These are phyloP conservation scores for Pseudonitzschia pungens DNA, from an alignment of 108 stramenopile species.

Conservation along the genomic window DNA sequence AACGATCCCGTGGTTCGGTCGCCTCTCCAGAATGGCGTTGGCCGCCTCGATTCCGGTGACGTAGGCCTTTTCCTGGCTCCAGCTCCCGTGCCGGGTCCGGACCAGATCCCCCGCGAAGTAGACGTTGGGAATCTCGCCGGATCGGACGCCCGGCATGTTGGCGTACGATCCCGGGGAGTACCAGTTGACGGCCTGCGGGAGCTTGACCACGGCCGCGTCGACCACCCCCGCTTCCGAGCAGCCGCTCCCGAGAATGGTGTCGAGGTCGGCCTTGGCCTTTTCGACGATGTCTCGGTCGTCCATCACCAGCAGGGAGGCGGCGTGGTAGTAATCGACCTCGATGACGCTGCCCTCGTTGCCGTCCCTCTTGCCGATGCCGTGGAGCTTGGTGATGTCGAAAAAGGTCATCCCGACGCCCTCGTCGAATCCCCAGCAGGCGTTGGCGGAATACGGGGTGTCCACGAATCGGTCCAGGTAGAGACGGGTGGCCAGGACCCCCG, in stretches of 20 bases:
- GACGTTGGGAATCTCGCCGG: slow-evolving; percentile 51
- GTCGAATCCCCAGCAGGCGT: slow-evolving; percentile 89
- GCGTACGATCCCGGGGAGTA: slow-evolving; percentile 68
- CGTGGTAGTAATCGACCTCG: slow-evolving; percentile 86
- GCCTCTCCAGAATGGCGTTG: slow-evolving; percentile 41
- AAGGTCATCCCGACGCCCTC: slow-evolving; percentile 78
- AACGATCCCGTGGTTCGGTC: slow-evolving; percentile 38
- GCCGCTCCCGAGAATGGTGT: slow-evolving; percentile 49
- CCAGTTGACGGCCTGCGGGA: slow-evolving; percentile 76
- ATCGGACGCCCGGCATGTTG: slow-evolving; percentile 57
- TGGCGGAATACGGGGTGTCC: slow-evolving; percentile 66
- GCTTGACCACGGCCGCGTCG: slow-evolving; percentile 63
- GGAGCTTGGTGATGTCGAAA: slow-evolving; percentile 76
- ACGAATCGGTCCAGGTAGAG: slow-evolving; percentile 62
- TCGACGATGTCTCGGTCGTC: slow-evolving; percentile 60
- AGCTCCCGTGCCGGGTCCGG: slow-evolving; percentile 72
- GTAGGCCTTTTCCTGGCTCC: slow-evolving; percentile 86
- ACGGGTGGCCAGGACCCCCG: slow-evolving; percentile 74
- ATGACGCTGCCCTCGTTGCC: slow-evolving; percentile 44
- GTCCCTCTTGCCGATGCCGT: slow-evolving; percentile 28
- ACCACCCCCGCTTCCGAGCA: slow-evolving; percentile 45
- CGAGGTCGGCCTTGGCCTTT: slow-evolving; percentile 62
- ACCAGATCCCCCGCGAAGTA: slow-evolving; percentile 81
- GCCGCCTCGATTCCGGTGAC: slow-evolving; percentile 79
- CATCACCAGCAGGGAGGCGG: slow-evolving; percentile 63